Base-by-base conservation (phyloP, 106 monocot species). In the Amphibolis antarctica region DNA sequence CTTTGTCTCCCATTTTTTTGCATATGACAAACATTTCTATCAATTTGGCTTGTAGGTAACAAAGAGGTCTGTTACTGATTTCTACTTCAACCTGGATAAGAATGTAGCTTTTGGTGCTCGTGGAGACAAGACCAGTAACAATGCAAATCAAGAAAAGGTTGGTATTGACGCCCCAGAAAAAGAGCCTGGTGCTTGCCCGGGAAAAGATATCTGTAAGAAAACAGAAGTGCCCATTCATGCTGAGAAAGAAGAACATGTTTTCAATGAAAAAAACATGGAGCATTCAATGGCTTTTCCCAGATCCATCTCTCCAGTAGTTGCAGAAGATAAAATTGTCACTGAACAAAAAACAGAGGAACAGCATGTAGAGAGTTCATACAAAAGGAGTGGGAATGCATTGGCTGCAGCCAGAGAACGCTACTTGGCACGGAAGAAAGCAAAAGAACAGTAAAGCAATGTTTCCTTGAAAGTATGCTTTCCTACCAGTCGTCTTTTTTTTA, bases 91-190 rank as follows among this genome's bases (percentile, higher is more conserved):
- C 25, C 78, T 96, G n/a, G 48, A 65, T 54, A 84, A 90, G 61
- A 96, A 89, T 61, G 73, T 96, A 10, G 94, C 94, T 64, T 84
- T 96, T 72, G 94, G 94, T 62, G 89, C 71, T 4, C 49, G 31
- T 4, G 44, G 30, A 22, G 53, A 49, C 31, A 53, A 66, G 12
- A 43, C 55, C 24, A 64, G 49, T 48, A 81, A 77, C 31, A 36
- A 60, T 52, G 36, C 66, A 31, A 67, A 66, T 60, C 23, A 66
- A 9, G 71, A 79, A 20, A 23, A 9, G 43, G 28, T 47, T 46
- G 28, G 19, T 55, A 64, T 70, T 21, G 13, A 0, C n/a, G 17
- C 57, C 19, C 60, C 50, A 42, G 60, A 19, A 42, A 60, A 0
- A 26, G 15, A 55, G 25, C 50, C 44, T 52, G 60, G 59, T 21